Evolutionary conservation across 345 rosid species (phyloP).

Genomic region (Brassica rapa): DNA sequence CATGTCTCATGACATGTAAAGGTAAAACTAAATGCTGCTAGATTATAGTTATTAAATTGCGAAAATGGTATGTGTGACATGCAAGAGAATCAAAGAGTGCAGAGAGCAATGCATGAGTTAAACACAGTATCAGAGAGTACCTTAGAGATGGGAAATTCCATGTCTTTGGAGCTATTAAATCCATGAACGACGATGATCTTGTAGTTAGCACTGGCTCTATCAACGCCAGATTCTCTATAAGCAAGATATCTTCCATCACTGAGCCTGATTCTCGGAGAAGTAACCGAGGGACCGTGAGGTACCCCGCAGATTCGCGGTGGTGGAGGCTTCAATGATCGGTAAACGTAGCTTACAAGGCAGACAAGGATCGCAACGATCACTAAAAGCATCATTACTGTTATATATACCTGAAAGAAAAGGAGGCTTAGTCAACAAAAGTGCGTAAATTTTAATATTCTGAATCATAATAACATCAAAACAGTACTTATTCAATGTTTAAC

Average conservation of each 20-base stretch:
- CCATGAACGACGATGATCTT: constrained; percentile 72
- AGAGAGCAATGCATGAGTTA: neutral
- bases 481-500: neutral
- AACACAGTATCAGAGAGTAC: constrained; percentile 37
- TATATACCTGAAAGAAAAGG: constrained; percentile 9
- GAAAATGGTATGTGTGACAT: neutral
- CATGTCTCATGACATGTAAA: neutral
- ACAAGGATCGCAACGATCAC: constrained; percentile 48
- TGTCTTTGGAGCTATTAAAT: constrained; percentile 62
- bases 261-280: constrained; percentile 72
- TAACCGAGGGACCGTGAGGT: constrained; percentile 60
- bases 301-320: constrained; percentile 76
- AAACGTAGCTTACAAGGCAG: constrained; percentile 58
- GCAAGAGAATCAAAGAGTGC: neutral
- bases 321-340: constrained; percentile 62
- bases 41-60: neutral
- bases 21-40: neutral
- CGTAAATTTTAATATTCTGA: neutral
- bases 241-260: constrained; percentile 80
- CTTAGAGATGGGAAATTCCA: constrained; percentile 51
- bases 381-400: constrained; percentile 52
- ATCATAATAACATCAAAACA: neutral
- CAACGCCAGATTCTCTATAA: constrained; percentile 69
- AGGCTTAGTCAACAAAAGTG: neutral
- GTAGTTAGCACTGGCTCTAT: constrained; percentile 58